These are phyloP conservation scores for Exophiala mesophila DNA, from an alignment of 2,329 filamentous ascomycete species.

Conservation along the genomic window DNA sequence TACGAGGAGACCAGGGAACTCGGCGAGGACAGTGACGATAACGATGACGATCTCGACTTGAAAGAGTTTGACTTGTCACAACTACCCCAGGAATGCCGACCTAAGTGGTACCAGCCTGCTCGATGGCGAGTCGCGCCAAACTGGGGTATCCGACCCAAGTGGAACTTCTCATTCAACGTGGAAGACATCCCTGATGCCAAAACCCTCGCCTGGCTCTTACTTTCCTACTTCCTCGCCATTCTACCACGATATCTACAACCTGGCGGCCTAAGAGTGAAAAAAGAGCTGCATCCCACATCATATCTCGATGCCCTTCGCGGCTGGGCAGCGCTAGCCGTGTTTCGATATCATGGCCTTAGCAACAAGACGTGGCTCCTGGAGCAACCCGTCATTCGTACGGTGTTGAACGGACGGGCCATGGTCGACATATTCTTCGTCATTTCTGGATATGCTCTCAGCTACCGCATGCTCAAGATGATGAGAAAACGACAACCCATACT, in stretches of 20 bases:
- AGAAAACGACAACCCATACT: constrained; percentile 11
- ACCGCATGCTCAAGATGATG: constrained; percentile 32
- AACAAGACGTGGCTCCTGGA: constrained; percentile 18
- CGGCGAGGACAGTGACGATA: neutral
- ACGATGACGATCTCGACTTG: constrained; percentile 6
- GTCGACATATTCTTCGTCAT: constrained; percentile 47
- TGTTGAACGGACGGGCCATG: constrained; percentile 23
- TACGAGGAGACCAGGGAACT: neutral
- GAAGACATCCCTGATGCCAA: constrained; percentile 3
- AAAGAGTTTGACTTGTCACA: constrained; percentile 7
- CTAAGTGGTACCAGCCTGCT: constrained; percentile 13
- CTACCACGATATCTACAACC: constrained; percentile 13
- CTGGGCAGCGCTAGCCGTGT: constrained; percentile 25
- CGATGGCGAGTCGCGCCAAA: constrained; percentile 3
- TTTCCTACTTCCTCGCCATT: constrained; percentile 6
- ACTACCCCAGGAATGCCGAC: constrained; percentile 5
- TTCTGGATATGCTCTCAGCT: constrained; percentile 44
- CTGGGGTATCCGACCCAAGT: neutral
- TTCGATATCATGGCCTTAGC: constrained; percentile 12
- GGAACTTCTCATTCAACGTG: neutral
- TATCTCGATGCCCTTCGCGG: constrained; percentile 29
- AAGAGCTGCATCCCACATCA: constrained; percentile 23
- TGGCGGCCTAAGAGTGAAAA: constrained; percentile 4
- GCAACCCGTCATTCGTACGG: constrained; percentile 10
- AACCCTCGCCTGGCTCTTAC: constrained; percentile 1